Base-by-base conservation (phyloP, 495 filamentous ascomycete genomes). In the Xylaria acuta region DNA sequence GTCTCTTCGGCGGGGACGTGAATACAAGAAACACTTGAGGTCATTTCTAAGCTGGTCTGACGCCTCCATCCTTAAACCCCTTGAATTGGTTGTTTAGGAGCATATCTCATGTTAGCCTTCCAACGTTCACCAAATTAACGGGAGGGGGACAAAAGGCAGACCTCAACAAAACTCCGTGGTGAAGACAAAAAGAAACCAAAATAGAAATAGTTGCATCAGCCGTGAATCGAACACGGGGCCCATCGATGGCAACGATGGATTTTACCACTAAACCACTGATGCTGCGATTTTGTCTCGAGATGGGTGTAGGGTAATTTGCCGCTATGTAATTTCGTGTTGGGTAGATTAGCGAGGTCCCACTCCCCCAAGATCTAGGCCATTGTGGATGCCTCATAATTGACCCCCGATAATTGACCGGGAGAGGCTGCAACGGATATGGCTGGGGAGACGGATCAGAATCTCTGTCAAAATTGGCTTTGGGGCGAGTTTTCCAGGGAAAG, bases 161-260 rank as follows among this genome's bases (percentile, higher is more conserved):
- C 20, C 30, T 1, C 8, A 30, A 16, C 32, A 9, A n/a, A 3
- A 22, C 2, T 4, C 32, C 11, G 3, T 0, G 14, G 43, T 4
- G 32, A 20, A 8, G 5, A 49, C 12, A 14, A 25, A 5, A 25
- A 8, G 18, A 27, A 27, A 58, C 5, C 12, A 43, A 59, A 47
- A 25, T 1, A 1, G n/a, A n/a, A 45, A 45, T 0, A 16, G 18
- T 18, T 64, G 82, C 82, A 79, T 80, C 79, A 83, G 81, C 82
- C 82, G 82, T 79, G 82, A 84, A 84, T 84, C 82, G 83, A 84
- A 84, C 83, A 78, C 83, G 83, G 83, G 83, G 83, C 83, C 81
- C 82, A 84, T 84, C 82, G 82, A 84, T 84, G 83, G 83, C 83
- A 84, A 84, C 83, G 83, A 84, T 84, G 83, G 81, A 84, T 84